These are phyloP conservation scores for Ilex asprella DNA, from an alignment of 257 asterid species.

Conservation along the genomic window DNA sequence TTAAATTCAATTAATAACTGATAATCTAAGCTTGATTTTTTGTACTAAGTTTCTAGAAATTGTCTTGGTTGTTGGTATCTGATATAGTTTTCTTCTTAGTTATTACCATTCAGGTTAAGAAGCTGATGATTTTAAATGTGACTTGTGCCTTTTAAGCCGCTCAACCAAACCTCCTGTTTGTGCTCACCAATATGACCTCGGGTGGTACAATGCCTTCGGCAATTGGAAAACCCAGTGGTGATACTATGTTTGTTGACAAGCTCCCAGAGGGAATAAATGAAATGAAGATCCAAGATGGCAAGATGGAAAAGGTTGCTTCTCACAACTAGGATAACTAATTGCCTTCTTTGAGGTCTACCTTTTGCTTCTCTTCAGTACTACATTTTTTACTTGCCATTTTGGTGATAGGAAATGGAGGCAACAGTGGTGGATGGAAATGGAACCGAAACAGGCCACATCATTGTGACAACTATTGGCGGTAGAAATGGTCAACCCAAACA, in stretches of 20 bases:
- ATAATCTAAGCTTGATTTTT: neutral
- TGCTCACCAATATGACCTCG: slow-evolving; percentile 32
- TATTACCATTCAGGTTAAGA: slow-evolving; percentile 13
- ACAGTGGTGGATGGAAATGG: slow-evolving; percentile 88
- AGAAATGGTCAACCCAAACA: slow-evolving; percentile 89
- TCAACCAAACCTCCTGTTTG: slow-evolving; percentile 1
- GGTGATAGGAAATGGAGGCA: slow-evolving; percentile 75
- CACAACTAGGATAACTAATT: neutral
- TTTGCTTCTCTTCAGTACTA: neutral
- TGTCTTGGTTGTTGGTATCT: neutral
- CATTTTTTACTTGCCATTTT: neutral
- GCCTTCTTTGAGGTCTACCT: neutral
- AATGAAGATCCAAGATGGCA: slow-evolving; percentile 76
- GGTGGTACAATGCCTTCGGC: slow-evolving; percentile 35
- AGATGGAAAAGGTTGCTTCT: slow-evolving; percentile 56
- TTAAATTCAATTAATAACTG: too few relatives aligned
- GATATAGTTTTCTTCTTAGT: neutral
- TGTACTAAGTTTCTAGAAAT: neutral
- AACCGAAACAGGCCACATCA: slow-evolving; percentile 91
- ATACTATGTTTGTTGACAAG: slow-evolving; percentile 64
- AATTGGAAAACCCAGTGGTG: slow-evolving; percentile 42
- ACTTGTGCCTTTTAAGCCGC: too few relatives aligned
- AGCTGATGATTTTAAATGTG: neutral
- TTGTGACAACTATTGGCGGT: slow-evolving; percentile 91
- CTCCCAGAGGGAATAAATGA: slow-evolving; percentile 72